These are phyloP conservation scores for Fragilaria radians DNA, from an alignment of 108 stramenopile species.

Conservation along the genomic window DNA sequence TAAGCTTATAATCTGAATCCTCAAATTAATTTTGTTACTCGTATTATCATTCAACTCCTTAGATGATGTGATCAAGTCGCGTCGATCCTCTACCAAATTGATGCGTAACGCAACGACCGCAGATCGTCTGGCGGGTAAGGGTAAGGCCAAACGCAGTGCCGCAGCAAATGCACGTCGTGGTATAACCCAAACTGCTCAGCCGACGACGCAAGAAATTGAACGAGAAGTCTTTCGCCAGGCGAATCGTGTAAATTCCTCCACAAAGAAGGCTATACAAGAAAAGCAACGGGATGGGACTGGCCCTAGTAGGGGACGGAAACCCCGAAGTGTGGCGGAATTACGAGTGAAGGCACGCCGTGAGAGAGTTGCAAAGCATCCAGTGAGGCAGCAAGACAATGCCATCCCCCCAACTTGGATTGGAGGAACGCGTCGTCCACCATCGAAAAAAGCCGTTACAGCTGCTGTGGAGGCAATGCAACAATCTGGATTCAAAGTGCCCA, in stretches of 20 bases:
- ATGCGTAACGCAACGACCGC: conserved; percentile 27
- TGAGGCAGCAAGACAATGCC: not conserved
- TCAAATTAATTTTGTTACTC: not conserved
- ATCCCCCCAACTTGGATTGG: conserved; percentile 1
- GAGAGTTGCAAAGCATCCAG: conserved; percentile 5
- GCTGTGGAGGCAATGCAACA: conserved; percentile 67
- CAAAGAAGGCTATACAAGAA: conserved; percentile 16
- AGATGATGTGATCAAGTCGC: conserved; percentile 61
- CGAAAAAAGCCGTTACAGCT: conserved; percentile 54
- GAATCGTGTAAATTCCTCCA: conserved; percentile 12
- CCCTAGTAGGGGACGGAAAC: not conserved
- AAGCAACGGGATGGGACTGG: conserved; percentile 10
- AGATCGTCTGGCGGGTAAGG: conserved; percentile 51
- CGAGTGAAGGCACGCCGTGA: not conserved
- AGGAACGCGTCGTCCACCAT: conserved; percentile 17
- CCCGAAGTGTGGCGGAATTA: conserved; percentile 1
- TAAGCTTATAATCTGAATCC: not conserved
- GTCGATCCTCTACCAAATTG: conserved; percentile 22
- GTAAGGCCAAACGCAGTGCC: conserved; percentile 66
- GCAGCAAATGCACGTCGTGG: conserved; percentile 46
- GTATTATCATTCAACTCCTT: conserved; percentile 1
- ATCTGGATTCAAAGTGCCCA: conserved; percentile 55
- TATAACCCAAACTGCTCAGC: conserved; percentile 18
- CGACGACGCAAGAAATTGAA: conserved; percentile 60
- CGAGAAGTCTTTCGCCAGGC: conserved; percentile 49